Evolutionary conservation across 2,329 filamentous ascomycete genomes (phyloP).

Genomic region (Claviceps capensis): DNA sequence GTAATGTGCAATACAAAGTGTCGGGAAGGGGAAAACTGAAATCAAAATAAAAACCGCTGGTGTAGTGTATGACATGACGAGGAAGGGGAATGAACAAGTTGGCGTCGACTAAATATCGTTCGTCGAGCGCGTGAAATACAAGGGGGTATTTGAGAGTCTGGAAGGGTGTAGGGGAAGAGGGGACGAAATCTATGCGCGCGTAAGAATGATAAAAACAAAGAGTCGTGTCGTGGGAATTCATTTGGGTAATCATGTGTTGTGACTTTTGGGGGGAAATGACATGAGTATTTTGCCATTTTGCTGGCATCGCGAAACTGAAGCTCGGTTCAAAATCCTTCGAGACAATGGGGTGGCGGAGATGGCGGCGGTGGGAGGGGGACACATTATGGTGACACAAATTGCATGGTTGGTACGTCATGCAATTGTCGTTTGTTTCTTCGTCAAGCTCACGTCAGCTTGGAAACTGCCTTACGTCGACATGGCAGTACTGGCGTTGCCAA

Average conservation of each 20-base stretch:
- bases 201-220: constrained; percentile 13
- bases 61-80: constrained; percentile 3
- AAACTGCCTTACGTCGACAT: constrained; percentile 33
- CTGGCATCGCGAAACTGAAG: constrained; percentile 1
- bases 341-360: background rate
- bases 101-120: background rate
- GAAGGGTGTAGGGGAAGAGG: constrained; percentile 18
- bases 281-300: constrained; percentile 4
- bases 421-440: background rate
- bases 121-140: background rate
- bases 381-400: background rate
- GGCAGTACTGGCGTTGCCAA: constrained; percentile 36
- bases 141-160: constrained; percentile 26
- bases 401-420: constrained; percentile 3
- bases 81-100: background rate
- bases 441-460: constrained; percentile 13
- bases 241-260: constrained; percentile 17
- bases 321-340: background rate
- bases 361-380: background rate
- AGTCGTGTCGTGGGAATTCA: constrained; percentile 26
- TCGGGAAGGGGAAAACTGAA: background rate
- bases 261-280: background rate
- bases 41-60: background rate
- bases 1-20: constrained; percentile 4
- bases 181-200: constrained; percentile 22